phyloP scores from a whole-genome alignment of 352 stramenopile genomes.

The Globisporangium takayamanum region DNA sequence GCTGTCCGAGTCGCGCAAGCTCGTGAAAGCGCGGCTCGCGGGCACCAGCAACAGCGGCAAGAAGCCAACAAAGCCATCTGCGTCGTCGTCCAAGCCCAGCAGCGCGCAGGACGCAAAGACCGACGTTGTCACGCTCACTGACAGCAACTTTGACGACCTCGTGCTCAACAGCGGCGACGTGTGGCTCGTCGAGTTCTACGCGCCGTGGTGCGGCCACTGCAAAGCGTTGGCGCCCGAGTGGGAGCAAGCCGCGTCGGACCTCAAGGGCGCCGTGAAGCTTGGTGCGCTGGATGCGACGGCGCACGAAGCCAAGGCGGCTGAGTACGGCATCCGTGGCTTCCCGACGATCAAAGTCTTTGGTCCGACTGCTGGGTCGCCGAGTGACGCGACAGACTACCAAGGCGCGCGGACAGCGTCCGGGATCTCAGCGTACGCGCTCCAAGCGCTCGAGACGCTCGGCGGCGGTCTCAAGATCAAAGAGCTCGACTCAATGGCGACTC shows the following conservation, averaged over 20 bases:
- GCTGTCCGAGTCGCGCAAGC: constrained; percentile 52
- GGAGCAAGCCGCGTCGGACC: constrained; percentile 83
- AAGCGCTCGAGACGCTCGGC: constrained; percentile 64
- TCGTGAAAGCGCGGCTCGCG: constrained; percentile 76
- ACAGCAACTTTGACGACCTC: constrained; percentile 88
- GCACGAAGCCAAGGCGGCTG: constrained; percentile 84
- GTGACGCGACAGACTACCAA: constrained; percentile 80
- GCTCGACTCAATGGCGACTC: constrained; percentile 45
- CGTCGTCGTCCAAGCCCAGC: constrained; percentile 13
- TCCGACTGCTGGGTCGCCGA: constrained; percentile 42
- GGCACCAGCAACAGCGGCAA: constrained; percentile 50
- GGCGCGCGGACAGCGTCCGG: constrained; percentile 75
- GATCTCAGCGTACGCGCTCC: constrained; percentile 76
- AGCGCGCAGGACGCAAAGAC: constrained; percentile 38
- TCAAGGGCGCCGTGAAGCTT: constrained; percentile 87
- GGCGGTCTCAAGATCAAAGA: constrained; percentile 78
- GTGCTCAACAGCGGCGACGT: constrained; percentile 89
- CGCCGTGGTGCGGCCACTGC: constrained; percentile 91
- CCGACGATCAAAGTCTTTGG: constrained; percentile 95
- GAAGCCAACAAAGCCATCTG: constrained; percentile 21
- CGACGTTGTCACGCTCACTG: constrained; percentile 86
- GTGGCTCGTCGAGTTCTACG: constrained; percentile 91
- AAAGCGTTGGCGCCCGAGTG: constrained; percentile 90
- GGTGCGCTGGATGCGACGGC: constrained; percentile 90
- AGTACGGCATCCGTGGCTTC: constrained; percentile 91